phyloP scores from a whole-genome alignment of 2,329 filamentous ascomycete genomes.

The Colletotrichum sublineola region DNA sequence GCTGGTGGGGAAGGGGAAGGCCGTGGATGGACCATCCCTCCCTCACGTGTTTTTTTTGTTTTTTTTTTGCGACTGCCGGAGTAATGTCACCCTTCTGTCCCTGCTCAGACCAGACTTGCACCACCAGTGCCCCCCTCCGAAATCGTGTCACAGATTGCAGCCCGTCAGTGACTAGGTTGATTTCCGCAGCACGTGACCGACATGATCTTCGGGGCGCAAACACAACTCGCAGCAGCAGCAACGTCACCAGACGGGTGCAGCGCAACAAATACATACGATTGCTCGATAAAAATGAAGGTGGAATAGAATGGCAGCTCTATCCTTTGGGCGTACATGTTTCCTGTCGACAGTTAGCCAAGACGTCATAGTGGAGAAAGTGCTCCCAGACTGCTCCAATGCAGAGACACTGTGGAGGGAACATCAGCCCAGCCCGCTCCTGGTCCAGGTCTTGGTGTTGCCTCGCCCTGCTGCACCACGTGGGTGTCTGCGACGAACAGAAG shows the following conservation, averaged over 20 bases:
- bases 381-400: constrained; percentile 22
- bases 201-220: not conserved
- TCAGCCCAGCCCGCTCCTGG: not conserved
- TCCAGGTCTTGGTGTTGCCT: not conserved
- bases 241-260: not conserved
- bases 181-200: not conserved
- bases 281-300: not conserved
- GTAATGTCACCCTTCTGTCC: not conserved
- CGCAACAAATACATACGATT: not conserved
- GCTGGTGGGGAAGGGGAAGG: constrained; percentile 15
- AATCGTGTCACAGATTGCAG: not conserved
- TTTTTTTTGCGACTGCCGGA: no score
- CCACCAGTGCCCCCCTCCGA: not conserved
- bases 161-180: not conserved
- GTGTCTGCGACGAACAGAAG: not conserved
- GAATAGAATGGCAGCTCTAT: not conserved
- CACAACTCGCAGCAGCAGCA: not conserved
- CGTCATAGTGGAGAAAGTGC: constrained; percentile 33
- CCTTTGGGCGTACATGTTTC: not conserved
- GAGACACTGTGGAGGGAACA: constrained; percentile 30
- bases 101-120: not conserved
- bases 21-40: no score
- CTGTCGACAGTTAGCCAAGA: constrained; percentile 5
- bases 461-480: not conserved
- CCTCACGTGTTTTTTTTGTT: no score